Percentiles rank a stretch among this genome's conserved stretches.
phyloP scores from a whole-genome alignment of 1,139 yeast genomes.

The Geotrichum europaeum region DNA sequence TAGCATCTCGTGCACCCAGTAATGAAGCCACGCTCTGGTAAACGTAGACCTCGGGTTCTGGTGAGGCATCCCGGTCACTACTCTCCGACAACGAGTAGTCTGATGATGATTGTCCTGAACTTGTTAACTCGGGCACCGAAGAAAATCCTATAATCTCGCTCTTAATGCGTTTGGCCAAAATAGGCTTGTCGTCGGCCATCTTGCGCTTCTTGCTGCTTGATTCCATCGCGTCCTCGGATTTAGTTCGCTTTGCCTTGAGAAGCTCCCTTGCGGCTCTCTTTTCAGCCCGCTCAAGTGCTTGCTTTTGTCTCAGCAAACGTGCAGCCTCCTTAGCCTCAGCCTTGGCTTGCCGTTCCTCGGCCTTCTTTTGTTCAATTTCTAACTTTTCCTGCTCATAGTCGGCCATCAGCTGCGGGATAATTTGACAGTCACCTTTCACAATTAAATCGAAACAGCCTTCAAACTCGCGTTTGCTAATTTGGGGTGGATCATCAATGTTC shows the following conservation, averaged over 20 bases:
- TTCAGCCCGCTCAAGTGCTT: conserved; percentile 12
- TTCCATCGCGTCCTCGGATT: conserved; percentile 9
- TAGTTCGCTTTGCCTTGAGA: conserved; percentile 9
- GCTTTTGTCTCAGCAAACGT: conserved; percentile 13
- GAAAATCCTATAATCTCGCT: not conserved
- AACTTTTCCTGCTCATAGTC: conserved; percentile 30
- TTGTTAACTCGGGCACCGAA: not conserved
- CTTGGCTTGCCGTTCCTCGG: conserved; percentile 14
- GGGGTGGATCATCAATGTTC: conserved; percentile 44
- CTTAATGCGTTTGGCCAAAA: not conserved
- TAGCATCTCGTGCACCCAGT: not conserved
- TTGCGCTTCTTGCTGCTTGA: not conserved
- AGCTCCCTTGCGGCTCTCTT: not conserved
- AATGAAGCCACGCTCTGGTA: not conserved
- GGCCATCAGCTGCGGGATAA: conserved; percentile 37
- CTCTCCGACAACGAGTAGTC: conserved; percentile 14
- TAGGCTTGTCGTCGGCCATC: not conserved
- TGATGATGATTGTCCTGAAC: conserved; percentile 12
- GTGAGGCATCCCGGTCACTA: conserved; percentile 8
- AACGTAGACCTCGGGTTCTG: conserved; percentile 8
- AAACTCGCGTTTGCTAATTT: conserved; percentile 42
- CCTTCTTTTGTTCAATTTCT: conserved; percentile 17
- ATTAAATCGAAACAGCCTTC: conserved; percentile 50
- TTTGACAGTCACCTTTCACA: conserved; percentile 57
- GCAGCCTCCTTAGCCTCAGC: conserved; percentile 9